Conservation (phyloP, 305 asterid species). For the Lippia alba region DNA sequence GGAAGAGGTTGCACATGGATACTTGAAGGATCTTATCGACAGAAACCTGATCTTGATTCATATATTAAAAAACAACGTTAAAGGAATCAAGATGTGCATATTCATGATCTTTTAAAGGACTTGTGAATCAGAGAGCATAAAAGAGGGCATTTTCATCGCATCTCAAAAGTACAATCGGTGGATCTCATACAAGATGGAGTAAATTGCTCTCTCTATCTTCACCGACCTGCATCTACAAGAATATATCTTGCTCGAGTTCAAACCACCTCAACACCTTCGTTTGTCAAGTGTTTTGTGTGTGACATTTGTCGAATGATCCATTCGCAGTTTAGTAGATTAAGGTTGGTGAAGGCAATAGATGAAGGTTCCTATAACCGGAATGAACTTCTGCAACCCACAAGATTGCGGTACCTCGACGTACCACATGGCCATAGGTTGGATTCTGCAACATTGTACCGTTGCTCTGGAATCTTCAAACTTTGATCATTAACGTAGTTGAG, state of each 20-base stretch:
- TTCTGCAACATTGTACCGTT: neutral
- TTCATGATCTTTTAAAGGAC: no score
- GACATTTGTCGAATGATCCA: neutral
- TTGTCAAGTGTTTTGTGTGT: neutral
- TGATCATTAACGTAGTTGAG: neutral
- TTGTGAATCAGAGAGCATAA: no score
- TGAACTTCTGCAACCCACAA: neutral
- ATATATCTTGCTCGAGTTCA: neutral
- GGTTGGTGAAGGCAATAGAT: neutral
- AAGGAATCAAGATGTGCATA: no score
- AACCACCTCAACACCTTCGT: neutral
- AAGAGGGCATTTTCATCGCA: no score
- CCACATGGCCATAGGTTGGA: neutral
- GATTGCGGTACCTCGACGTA: neutral
- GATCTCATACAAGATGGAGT: neutral
- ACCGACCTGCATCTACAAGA: neutral
- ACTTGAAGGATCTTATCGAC: no score
- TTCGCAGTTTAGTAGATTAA: neutral
- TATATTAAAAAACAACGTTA: no score
- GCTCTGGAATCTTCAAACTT: neutral
- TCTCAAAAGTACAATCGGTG: neutral
- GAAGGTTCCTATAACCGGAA: neutral
- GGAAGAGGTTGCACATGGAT: no score
- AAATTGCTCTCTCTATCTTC: neutral
- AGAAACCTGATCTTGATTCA: no score